phyloP scores from a whole-genome alignment of 148 eudicot genomes.

The Camellia sinensis region DNA sequence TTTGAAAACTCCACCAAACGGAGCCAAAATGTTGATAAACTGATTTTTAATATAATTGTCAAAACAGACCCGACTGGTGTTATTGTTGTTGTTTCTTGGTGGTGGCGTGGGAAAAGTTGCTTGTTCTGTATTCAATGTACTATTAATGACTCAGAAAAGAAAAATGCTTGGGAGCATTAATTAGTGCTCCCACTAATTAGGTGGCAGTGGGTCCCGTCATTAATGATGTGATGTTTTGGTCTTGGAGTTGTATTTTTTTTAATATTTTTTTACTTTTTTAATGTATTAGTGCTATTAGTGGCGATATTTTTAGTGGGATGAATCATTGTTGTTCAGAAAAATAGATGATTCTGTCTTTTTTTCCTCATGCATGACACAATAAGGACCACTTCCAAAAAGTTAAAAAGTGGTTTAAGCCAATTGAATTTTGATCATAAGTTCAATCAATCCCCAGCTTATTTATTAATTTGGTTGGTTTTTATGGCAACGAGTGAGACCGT shows the following conservation, averaged over 20 bases:
- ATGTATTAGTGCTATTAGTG: too few species aligned
- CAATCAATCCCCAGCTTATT: slow-evolving; percentile 9
- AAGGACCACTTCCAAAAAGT: slow-evolving; percentile 15
- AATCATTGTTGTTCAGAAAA: too few species aligned
- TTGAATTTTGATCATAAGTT: not conserved
- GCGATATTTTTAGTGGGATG: too few species aligned
- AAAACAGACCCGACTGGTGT: too few species aligned
- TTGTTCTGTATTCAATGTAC: not conserved
- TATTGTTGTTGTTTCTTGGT: not conserved
- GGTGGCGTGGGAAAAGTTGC: not conserved
- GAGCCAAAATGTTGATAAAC: not conserved
- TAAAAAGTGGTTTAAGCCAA: slow-evolving; percentile 10
- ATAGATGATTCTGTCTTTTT: not conserved
- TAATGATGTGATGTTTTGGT: too few species aligned
- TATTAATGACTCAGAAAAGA: slow-evolving; percentile 10
- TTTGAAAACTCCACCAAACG: too few species aligned
- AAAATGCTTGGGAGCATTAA: too few species aligned
- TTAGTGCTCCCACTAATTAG: too few species aligned
- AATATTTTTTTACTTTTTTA: too few species aligned
- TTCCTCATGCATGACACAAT: not conserved
- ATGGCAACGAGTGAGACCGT: not conserved
- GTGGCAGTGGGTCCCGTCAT: too few species aligned
- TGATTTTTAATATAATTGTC: too few species aligned
- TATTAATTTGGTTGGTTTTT: slow-evolving; percentile 11
- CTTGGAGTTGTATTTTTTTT: too few species aligned